Percentiles rank a stretch among this genome's conserved stretches.
phyloP scores from a whole-genome alignment of 208 protist species.

The Endotrypanum monterogeii region DNA sequence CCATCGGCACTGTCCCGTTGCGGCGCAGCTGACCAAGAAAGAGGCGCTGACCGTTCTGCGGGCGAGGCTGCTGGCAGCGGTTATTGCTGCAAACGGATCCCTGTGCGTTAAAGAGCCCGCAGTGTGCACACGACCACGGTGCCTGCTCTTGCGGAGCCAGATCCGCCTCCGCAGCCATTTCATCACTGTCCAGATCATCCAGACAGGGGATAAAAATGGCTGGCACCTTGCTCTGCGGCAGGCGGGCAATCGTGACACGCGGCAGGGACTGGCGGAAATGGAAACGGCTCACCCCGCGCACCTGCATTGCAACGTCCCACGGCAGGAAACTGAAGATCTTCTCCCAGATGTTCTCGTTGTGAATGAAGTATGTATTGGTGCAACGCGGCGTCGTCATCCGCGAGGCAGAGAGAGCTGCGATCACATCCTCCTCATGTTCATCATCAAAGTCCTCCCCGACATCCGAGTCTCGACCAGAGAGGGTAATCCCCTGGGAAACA shows the following conservation, averaged over 20 bases:
- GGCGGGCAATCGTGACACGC: slow-evolving; percentile 46
- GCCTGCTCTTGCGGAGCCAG: slow-evolving; percentile 23
- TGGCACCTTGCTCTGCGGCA: slow-evolving; percentile 40
- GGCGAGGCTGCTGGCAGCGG: slow-evolving; percentile 6
- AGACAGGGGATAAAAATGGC: slow-evolving; percentile 73
- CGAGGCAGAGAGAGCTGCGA: slow-evolving; percentile 7
- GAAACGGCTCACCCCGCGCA: slow-evolving; percentile 51
- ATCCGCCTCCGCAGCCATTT: slow-evolving; percentile 37
- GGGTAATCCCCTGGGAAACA: slow-evolving; percentile 41
- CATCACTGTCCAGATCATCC: slow-evolving; percentile 61
- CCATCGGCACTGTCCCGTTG: slow-evolving; percentile 66
- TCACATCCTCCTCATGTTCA: slow-evolving; percentile 40
- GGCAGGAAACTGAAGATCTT: slow-evolving; percentile 55
- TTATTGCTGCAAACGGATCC: not conserved
- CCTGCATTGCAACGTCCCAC: slow-evolving; percentile 40
- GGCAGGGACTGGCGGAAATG: slow-evolving; percentile 47
- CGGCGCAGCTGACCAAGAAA: slow-evolving; percentile 85
- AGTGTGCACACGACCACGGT: slow-evolving; percentile 29
- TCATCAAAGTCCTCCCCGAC: slow-evolving; percentile 29
- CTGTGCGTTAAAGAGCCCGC: slow-evolving; percentile 27
- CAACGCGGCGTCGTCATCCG: slow-evolving; percentile 10
- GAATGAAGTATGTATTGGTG: slow-evolving; percentile 5
- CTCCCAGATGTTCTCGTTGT: slow-evolving; percentile 39
- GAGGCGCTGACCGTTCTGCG: slow-evolving; percentile 32
- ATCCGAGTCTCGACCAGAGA: slow-evolving; percentile 40